Base-by-base conservation (phyloP, 2,329 filamentous ascomycete species). In the Talaromyces amestolkiae region DNA sequence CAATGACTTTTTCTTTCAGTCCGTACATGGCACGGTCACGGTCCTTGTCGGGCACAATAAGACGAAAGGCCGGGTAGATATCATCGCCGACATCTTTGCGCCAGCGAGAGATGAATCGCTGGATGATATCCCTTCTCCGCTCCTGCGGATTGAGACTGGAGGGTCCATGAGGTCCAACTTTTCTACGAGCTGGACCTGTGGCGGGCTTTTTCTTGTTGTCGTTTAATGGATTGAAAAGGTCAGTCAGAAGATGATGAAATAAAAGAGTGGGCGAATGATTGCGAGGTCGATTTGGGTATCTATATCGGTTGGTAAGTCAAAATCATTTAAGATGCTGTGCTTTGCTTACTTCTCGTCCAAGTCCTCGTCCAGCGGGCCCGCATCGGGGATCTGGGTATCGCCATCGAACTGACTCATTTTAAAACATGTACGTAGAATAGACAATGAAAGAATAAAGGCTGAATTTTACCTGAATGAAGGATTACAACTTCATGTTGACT, bases 31-130 rank as follows among this genome's bases (percentile, higher is more conserved):
- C 90, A 58, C 95, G 87, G 72, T 98, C 93, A 45, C 93, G 87
- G 74, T 99, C 95, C 74, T 96, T 96, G 72, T 96, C 92, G 0
- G 94, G 93, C 3, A 97, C 84, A 65, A 98, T 97, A 56, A 99
- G 85, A 22, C 95, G 89, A 77, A 99, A 86, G 1, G 92, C 94
- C 0, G 95, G 95, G 74, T 95, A 98, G 72, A 99, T 91, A 77
- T 99, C 95, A 70, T 92, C 82, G 31, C 95, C 95, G 24, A 97
- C 93, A 67, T 97, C 89, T 64, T 87, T 87, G 45, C 93, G 87
- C 95, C 95, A 99, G 75, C 87, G 85, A 15, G 86, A 85, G 70
- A 99, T 92, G 80, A 97, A 99, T 8, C 89, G 84, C 64, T 93
- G 87, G 69, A 99, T 92, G 69, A 97, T 91, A 71, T 88, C 87